Evolutionary conservation across 2,329 filamentous ascomycete species (phyloP).

Genomic region (Diaporthe batatas): DNA sequence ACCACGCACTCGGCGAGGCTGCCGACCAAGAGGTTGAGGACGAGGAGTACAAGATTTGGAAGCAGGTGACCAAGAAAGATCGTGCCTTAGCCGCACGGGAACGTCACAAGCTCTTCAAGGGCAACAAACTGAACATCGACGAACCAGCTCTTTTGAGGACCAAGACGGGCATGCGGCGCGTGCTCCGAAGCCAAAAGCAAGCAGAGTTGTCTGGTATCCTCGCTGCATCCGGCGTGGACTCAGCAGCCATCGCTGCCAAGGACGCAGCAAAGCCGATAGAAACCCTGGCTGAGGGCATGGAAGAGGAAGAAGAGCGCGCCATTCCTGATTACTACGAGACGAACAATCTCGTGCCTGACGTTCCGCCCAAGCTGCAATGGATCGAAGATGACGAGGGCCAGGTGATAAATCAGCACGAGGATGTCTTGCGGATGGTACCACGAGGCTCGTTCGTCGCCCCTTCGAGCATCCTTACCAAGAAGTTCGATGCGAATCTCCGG

Average conservation of each 20-base stretch:
- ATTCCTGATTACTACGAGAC: constrained; percentile 96
- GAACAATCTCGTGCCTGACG: constrained; percentile 86
- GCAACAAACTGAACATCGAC: constrained; percentile 85
- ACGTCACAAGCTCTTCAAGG: constrained; percentile 86
- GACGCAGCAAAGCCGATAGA: constrained; percentile 69
- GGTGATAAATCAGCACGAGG: constrained; percentile 88
- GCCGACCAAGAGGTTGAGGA: constrained; percentile 86
- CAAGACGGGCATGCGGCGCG: constrained; percentile 91
- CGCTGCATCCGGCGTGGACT: constrained; percentile 55
- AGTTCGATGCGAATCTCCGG: constrained; percentile 89
- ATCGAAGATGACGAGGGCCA: constrained; percentile 90
- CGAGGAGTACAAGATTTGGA: constrained; percentile 98
- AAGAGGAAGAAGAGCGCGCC: constrained; percentile 85
- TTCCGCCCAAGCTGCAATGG: constrained; percentile 85
- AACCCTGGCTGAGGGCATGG: constrained; percentile 94
- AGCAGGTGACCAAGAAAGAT: constrained; percentile 98
- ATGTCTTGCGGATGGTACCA: constrained; percentile 84
- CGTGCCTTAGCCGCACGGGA: constrained; percentile 88
- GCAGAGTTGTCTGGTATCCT: constrained; percentile 65
- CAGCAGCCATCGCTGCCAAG: constrained; percentile 63
- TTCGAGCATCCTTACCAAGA: constrained; percentile 78
- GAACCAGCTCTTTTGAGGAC: constrained; percentile 88
- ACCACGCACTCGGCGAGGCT: constrained; percentile 74
- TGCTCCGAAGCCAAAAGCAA: constrained; percentile 82
- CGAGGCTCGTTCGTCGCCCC: constrained; percentile 82